A percentile compares a stretch with the other conserved stretches of the same genome.
Evolutionary conservation across 495 filamentous ascomycete genomes (phyloP).

Genomic region (Massariosphaeria phaeospora): DNA sequence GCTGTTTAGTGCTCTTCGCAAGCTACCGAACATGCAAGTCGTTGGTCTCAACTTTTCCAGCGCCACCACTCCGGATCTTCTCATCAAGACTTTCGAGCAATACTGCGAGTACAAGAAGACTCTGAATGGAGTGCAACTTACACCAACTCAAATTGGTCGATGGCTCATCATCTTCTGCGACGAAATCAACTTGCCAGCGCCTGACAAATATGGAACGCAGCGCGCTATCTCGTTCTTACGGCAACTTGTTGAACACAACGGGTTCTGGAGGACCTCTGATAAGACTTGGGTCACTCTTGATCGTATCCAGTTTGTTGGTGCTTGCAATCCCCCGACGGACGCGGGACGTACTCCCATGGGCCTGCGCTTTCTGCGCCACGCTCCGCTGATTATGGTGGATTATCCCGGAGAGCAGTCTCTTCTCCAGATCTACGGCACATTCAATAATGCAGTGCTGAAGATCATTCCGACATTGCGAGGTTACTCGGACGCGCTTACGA

Average conservation of each 20-base stretch:
- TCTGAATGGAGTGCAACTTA: slow-evolving; percentile 89
- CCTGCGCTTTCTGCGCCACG: slow-evolving; percentile 86
- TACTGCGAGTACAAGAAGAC: slow-evolving; percentile 99
- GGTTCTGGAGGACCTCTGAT: slow-evolving; percentile 96
- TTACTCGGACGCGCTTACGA: slow-evolving; percentile 88
- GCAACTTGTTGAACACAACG: slow-evolving; percentile 96
- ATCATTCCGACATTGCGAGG: slow-evolving; percentile 92
- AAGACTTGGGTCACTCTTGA: slow-evolving; percentile 98
- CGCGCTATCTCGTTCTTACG: slow-evolving; percentile 94
- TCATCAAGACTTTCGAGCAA: slow-evolving; percentile 98
- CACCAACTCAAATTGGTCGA: slow-evolving; percentile 90
- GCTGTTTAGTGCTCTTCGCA: slow-evolving; percentile 90
- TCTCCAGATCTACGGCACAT: slow-evolving; percentile 95
- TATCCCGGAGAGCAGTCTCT: slow-evolving; percentile 95
- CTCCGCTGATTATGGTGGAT: slow-evolving; percentile 97
- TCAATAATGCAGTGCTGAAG: slow-evolving; percentile 94
- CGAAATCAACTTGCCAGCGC: slow-evolving; percentile 98
- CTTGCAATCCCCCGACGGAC: slow-evolving; percentile 98
- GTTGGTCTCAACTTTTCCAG: slow-evolving; percentile 99
- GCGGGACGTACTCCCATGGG: slow-evolving; percentile 93
- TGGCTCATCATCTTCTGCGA: slow-evolving; percentile 99
- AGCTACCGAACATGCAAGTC: slow-evolving; percentile 96
- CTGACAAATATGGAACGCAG: slow-evolving; percentile 96
- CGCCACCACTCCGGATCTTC: slow-evolving; percentile 91
- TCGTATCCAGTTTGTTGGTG: slow-evolving; percentile 96